Percentiles rank a stretch among this genome's conserved stretches.
phyloP scores from a whole-genome alignment of 2,329 filamentous ascomycete genomes.

The Verticillium isaacii region DNA sequence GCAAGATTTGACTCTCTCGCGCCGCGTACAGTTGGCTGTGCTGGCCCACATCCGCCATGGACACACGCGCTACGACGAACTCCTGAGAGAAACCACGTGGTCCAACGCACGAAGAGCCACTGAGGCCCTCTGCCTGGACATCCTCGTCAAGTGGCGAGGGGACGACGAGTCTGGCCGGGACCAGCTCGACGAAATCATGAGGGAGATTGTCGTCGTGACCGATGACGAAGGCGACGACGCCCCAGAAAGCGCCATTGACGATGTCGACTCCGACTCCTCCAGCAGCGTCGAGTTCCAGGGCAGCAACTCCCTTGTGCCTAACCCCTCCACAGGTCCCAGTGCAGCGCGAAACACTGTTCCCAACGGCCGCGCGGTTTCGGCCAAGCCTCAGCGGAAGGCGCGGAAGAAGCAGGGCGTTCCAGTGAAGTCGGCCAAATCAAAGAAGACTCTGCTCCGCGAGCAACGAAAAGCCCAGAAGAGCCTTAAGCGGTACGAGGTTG shows the following conservation, averaged over 20 bases:
- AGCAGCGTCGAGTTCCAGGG: not conserved
- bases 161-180: conserved; percentile 66
- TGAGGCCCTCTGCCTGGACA: conserved; percentile 56
- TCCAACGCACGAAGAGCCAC: conserved; percentile 57
- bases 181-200: conserved; percentile 61
- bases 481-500: conserved; percentile 11
- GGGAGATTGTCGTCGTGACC: conserved; percentile 64
- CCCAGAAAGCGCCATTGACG: conserved; percentile 22
- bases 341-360: not conserved
- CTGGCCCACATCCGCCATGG: conserved; percentile 62
- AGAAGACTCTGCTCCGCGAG: not conserved
- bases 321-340: conserved; percentile 2
- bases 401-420: not conserved
- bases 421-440: not conserved
- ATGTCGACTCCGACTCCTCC: conserved; percentile 25
- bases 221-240: conserved; percentile 47
- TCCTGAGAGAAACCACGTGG: conserved; percentile 55
- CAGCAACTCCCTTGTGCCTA: conserved; percentile 1
- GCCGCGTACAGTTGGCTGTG: conserved; percentile 60
- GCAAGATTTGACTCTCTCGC: conserved; percentile 49
- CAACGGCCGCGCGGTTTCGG: not conserved
- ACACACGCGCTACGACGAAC: conserved; percentile 61
- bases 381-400: conserved; percentile 1
- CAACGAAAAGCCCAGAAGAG: conserved; percentile 6
- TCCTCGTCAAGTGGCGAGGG: conserved; percentile 67